Base-by-base conservation (phyloP, 257 asterid genomes). In the Plantago ovata region DNA sequence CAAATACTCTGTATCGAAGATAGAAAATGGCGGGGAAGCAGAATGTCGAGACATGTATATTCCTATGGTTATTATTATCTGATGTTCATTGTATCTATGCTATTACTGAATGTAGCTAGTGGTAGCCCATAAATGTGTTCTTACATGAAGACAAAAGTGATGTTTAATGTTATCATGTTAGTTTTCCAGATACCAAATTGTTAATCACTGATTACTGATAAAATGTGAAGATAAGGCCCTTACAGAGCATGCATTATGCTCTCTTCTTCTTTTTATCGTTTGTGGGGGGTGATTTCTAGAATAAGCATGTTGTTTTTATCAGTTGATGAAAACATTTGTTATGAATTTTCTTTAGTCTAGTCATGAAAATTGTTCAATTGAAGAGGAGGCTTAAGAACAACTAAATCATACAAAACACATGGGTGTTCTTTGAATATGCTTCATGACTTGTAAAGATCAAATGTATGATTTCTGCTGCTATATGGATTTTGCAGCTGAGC, bases 21-120 rank as follows among this genome's bases (percentile, higher is more conserved):
- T 72, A 38, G 46, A 65, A 28, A 38, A 82, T 84, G 94, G 65
- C 85, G 1, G 85, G 75, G 50, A 80, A 75, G 76, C 84, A 85
- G 81, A 75, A 74, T 50, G 63, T 56, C 13, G 79, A 77, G 60
- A 79, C 79, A 53, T 18, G 94, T 84, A 82, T 64, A 66, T 19
- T 21, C 53, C 21, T 58, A 53, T 16, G 0, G 38, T 64, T 47
- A 13, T 64, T 47, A 13, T 14, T 60, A 24, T 53, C 8, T 24
- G 0, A 14, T 60, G 54, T 44, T 44, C 42, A 7, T 39, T 38
- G 19, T 53, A 41, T 53, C 18, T 45, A 21, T 59, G 42, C 12
- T 2, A 43, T 44, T 60, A 6, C 8, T 53, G 57, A 43, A 32
- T 15, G 18, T 64, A 40, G 50, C 6, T 39, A n/a, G n/a, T 4